phyloP scores from a whole-genome alignment of 2,329 filamentous ascomycete genomes.

The Colletotrichum tanaceti region DNA sequence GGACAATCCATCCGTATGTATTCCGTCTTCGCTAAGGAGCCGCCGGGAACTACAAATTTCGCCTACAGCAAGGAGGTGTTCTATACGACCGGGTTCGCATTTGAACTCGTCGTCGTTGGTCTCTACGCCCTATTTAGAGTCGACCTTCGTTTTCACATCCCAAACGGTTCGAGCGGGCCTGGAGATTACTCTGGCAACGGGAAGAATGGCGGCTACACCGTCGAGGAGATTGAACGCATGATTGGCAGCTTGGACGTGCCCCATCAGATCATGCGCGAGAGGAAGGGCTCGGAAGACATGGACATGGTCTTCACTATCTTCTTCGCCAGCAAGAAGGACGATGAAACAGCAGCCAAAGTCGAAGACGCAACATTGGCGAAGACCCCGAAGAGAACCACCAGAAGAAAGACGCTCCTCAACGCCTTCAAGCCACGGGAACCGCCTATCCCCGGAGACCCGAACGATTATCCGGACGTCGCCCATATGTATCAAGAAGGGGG shows the following conservation, averaged over 20 bases:
- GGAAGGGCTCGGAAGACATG: conserved; percentile 26
- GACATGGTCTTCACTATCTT: conserved; percentile 38
- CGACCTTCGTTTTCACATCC: conserved; percentile 48
- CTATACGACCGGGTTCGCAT: conserved; percentile 51
- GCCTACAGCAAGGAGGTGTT: conserved; percentile 50
- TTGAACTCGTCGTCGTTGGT: conserved; percentile 47
- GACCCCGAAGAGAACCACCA: conserved; percentile 36
- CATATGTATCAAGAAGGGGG: conserved; percentile 14
- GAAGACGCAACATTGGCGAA: conserved; percentile 16
- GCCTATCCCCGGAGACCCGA: not conserved
- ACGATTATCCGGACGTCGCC: conserved; percentile 15
- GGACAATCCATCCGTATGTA: conserved; percentile 45
- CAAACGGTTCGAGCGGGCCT: conserved; percentile 46
- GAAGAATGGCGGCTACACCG: conserved; percentile 30
- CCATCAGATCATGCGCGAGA: conserved; percentile 41
- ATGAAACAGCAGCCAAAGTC: not conserved
- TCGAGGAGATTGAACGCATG: conserved; percentile 40
- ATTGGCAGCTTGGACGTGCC: conserved; percentile 34
- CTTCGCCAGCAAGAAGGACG: conserved; percentile 27
- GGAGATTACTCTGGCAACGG: conserved; percentile 44
- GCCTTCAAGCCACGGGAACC: conserved; percentile 22
- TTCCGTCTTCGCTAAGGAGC: conserved; percentile 44
- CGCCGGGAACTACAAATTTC: conserved; percentile 42
- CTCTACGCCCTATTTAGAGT: conserved; percentile 46
- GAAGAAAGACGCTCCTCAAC: conserved; percentile 36